Evolutionary conservation across 257 asterid genomes (phyloP).

Genomic region (Parsonsia alboflavescens): DNA sequence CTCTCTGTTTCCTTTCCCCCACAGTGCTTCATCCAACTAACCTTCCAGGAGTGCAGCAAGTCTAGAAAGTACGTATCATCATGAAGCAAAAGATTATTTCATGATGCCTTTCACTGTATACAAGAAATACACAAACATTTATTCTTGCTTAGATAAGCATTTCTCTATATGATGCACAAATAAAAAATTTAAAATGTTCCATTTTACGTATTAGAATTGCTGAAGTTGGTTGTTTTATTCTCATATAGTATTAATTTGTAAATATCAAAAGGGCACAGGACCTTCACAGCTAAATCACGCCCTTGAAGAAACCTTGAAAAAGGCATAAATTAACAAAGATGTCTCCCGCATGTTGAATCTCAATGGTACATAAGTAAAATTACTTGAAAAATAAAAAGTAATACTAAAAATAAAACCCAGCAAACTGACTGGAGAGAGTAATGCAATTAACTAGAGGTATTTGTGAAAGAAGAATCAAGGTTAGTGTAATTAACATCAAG

Average conservation of each 20-base stretch:
- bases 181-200: not conserved
- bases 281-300: not conserved
- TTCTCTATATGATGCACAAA: not conserved
- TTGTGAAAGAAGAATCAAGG: not conserved
- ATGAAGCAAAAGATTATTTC: not conserved
- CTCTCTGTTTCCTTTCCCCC: not conserved
- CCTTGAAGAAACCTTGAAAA: too few species aligned
- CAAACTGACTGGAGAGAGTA: not conserved
- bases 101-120: not conserved
- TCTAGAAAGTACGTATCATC: too few species aligned
- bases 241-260: too few species aligned
- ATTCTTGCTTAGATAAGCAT: not conserved
- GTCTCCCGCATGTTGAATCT: not conserved
- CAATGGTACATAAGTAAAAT: not conserved
- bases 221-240: too few species aligned
- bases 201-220: not conserved
- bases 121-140: not conserved
- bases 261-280: not conserved
- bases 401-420: not conserved
- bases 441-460: not conserved
- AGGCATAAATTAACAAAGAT: too few species aligned
- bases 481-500: too few species aligned
- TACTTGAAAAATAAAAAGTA: not conserved
- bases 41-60: not conserved
- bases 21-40: not conserved